phyloP scores from a whole-genome alignment of 2,329 filamentous ascomycete species.

The Chrysosporium keratinophilum region DNA sequence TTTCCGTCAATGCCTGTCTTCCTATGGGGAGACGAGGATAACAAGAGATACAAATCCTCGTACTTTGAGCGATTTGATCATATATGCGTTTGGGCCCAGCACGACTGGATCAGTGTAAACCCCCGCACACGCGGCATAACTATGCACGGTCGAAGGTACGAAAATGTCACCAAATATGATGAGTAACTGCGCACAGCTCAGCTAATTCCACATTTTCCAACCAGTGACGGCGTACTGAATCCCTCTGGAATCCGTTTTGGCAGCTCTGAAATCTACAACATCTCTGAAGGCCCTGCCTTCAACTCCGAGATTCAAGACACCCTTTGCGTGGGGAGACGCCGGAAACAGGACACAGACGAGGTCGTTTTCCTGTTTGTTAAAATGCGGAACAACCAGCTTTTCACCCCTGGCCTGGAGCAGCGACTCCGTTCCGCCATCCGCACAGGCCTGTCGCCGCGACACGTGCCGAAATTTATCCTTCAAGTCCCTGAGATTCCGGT shows the following conservation, averaged over 20 bases:
- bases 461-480: constrained; percentile 36
- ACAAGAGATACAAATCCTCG: constrained; percentile 34
- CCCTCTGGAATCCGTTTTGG: constrained; percentile 42
- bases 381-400: constrained; percentile 21
- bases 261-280: constrained; percentile 39
- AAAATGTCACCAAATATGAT: neutral
- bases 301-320: constrained; percentile 29
- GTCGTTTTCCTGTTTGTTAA: constrained; percentile 35
- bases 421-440: constrained; percentile 20
- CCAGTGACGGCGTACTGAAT: constrained; percentile 39
- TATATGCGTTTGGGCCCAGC: constrained; percentile 33
- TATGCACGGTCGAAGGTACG: constrained; percentile 36
- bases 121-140: constrained; percentile 33
- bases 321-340: constrained; percentile 32
- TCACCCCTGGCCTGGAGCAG: constrained; percentile 20
- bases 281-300: constrained; percentile 36
- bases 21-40: constrained; percentile 37
- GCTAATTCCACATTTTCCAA: neutral
- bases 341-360: constrained; percentile 30
- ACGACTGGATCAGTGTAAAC: constrained; percentile 39
- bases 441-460: constrained; percentile 24
- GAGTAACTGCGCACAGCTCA: neutral
- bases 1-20: constrained; percentile 40
- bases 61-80: constrained; percentile 39
- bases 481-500: constrained; percentile 33